Evolutionary conservation across 2,329 filamentous ascomycete genomes (phyloP).

Genomic region (Hymenotorrendiella dingleyae): DNA sequence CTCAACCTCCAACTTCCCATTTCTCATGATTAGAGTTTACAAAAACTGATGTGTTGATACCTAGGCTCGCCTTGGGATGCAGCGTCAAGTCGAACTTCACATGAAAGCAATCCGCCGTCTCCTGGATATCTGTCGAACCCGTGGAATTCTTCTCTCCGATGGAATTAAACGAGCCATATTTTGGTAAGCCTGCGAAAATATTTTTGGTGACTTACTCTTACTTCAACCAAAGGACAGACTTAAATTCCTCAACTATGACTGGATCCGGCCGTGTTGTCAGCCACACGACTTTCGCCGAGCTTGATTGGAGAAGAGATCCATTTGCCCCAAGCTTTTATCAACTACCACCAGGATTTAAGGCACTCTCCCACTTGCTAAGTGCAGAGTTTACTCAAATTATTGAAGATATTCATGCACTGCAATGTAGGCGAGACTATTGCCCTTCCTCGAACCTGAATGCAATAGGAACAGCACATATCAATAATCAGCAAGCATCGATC

Average conservation of each 20-base stretch:
- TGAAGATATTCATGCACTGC: conserved; percentile 35
- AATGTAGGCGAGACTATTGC: conserved; percentile 36
- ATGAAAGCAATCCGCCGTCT: conserved; percentile 35
- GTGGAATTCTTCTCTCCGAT: conserved; percentile 29
- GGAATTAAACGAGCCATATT: conserved; percentile 42
- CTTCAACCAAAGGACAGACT: conserved; percentile 43
- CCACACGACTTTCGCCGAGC: conserved; percentile 37
- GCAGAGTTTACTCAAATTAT: conserved; percentile 33
- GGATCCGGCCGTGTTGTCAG: conserved; percentile 35
- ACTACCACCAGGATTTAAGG: conserved; percentile 33
- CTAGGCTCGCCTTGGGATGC: conserved; percentile 35
- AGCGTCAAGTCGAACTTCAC: conserved; percentile 36
- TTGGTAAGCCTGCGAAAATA: conserved; percentile 34
- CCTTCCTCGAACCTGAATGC: too few relatives aligned
- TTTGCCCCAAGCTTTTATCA: conserved; percentile 27
- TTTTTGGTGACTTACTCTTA: too few relatives aligned
- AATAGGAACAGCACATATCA: too few relatives aligned
- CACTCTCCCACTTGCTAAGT: conserved; percentile 20
- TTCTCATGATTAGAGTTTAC: background rate
- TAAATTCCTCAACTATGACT: conserved; percentile 37
- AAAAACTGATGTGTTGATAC: conserved; percentile 7
- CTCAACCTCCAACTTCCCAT: too few relatives aligned
- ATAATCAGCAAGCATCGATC: conserved; percentile 38
- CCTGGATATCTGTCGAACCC: conserved; percentile 29
- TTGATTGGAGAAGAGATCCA: conserved; percentile 35